Percentiles rank a stretch among this genome's conserved stretches.
Evolutionary conservation across 768 basidiomycete species (phyloP).

Genomic region (Amanita molliuscula): DNA sequence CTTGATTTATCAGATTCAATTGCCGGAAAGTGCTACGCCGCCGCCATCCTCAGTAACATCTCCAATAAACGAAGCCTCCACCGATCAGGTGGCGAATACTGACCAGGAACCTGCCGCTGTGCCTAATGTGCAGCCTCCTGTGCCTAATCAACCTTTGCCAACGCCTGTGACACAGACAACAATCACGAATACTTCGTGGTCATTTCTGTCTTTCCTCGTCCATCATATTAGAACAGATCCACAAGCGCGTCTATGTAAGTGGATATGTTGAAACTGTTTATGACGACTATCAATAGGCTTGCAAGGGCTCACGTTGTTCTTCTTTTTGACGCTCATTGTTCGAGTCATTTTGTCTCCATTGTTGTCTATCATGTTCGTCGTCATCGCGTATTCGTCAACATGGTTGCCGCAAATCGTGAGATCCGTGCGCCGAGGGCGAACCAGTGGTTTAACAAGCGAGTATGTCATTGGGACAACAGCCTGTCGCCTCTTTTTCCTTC

Average conservation of each 20-base stretch:
- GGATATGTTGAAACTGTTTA: not conserved
- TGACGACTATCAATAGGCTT: conserved; percentile 7
- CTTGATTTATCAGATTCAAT: conserved; percentile 74
- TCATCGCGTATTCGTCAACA: conserved; percentile 61
- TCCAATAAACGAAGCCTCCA: conserved; percentile 11
- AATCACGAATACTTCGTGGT: conserved; percentile 16
- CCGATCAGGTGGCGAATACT: conserved; percentile 5
- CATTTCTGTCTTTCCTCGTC: conserved; percentile 41
- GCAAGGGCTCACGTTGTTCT: conserved; percentile 55
- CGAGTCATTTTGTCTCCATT: conserved; percentile 62
- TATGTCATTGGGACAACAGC: conserved; percentile 73
- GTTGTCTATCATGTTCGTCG: conserved; percentile 56
- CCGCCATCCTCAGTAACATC: conserved; percentile 12
- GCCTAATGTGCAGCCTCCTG: conserved; percentile 12
- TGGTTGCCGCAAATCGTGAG: conserved; percentile 85
- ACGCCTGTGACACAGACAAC: conserved; percentile 16
- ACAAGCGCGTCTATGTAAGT: conserved; percentile 62
- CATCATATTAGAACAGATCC: conserved; percentile 58
- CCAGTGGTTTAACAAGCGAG: conserved; percentile 54
- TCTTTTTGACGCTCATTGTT: conserved; percentile 64
- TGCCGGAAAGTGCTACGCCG: conserved; percentile 44
- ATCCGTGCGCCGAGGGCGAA: conserved; percentile 59
- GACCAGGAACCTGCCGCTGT: conserved; percentile 7
- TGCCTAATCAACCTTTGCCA: conserved; percentile 8
- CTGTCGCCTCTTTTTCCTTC: conserved; percentile 56